Percentiles rank a stretch among this genome's conserved stretches.
Evolutionary conservation across 441 rosid genomes (phyloP).

Genomic region (Populus hybrid): DNA sequence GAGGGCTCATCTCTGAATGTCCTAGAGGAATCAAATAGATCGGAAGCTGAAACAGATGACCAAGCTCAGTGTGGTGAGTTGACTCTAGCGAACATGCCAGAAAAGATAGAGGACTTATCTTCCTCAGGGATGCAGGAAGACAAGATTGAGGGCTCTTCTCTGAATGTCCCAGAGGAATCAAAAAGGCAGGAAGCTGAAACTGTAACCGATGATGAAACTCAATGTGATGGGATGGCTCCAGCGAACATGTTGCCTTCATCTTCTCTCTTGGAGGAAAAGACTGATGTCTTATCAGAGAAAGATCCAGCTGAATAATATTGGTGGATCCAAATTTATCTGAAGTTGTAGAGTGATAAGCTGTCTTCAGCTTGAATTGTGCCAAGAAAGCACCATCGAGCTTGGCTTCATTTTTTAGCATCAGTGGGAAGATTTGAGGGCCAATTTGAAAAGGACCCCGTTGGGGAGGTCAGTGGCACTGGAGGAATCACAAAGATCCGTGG

Average conservation of each 20-base stretch:
- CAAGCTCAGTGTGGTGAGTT: not conserved
- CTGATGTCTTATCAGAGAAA: not conserved
- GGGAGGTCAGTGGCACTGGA: slow-evolving; percentile 7
- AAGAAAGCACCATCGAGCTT: not conserved
- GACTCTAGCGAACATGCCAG: not conserved
- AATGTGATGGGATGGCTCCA: not conserved
- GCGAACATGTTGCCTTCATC: not conserved
- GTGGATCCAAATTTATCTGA: not conserved
- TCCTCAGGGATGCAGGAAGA: not conserved
- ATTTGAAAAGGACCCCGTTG: slow-evolving; percentile 12
- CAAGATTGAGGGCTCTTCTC: not conserved
- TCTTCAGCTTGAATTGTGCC: slow-evolving; percentile 10
- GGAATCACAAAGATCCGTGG: slow-evolving; percentile 19
- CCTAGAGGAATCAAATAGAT: not conserved
- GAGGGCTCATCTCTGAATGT: not conserved
- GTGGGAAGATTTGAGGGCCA: slow-evolving; percentile 1
- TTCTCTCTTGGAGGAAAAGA: not conserved
- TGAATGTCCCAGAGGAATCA: not conserved
- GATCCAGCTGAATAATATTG: not conserved
- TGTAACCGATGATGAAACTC: not conserved
- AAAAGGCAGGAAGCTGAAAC: slow-evolving; percentile 4
- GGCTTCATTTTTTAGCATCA: not conserved
- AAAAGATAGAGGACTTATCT: not conserved
- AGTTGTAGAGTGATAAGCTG: slow-evolving; percentile 2
- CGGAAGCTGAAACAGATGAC: slow-evolving; percentile 19